Base-by-base conservation (phyloP, 2,329 filamentous ascomycete species). In the Arthrobotrys sphaeroides region DNA sequence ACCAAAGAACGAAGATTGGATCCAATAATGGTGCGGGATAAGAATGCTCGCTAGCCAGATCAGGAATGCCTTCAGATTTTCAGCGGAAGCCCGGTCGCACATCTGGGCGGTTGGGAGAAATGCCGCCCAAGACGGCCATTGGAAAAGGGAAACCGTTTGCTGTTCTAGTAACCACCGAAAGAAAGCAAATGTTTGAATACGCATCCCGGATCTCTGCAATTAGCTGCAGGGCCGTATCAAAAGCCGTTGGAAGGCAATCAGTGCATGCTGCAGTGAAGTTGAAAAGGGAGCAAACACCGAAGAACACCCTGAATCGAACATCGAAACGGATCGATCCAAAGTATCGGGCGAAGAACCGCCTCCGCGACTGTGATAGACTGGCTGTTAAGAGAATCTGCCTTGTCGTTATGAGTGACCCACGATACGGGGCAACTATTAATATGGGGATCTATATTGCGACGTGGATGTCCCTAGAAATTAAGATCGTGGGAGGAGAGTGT, bases 371-470 rank as follows among this genome's bases (percentile, higher is more conserved):
- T 31, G 12, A 70, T n/a, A 68, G 45, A 20, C 61, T 51, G n/a
- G n/a, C n/a, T n/a, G n/a, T n/a, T 22, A 64, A 55, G 61, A 28
- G 24, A 36, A 40, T 49, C 42, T 20, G 33, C 20, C 36, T 53
- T 47, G 47, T 18, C 22, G 24, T n/a, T 26, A 24, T 42, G 28
- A 65, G 49, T 47, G 43, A 24, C 26, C 72, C 64, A 59, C 57
- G 64, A 75, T 75, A 69, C 57, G 72, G 72, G 57, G 40, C 49
- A 69, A 26, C 45, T 69, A 75, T 75, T 75, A 69, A 75, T 69
- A 40, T 59, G 13, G 10, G 49, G 18, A 18, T 20, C n/a, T 51
- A 65, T 69, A 75, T 64, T 75, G 64, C 64, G 42, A 42, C 72
- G 38, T 75, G 64, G 72, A 40, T 69, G 26, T 51, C 64, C 64